Evolutionary conservation across 1,139 yeast genomes (phyloP), one percentile per base, ranked within the genome.

Genomic region (Protomyces macrosporus): DNA sequence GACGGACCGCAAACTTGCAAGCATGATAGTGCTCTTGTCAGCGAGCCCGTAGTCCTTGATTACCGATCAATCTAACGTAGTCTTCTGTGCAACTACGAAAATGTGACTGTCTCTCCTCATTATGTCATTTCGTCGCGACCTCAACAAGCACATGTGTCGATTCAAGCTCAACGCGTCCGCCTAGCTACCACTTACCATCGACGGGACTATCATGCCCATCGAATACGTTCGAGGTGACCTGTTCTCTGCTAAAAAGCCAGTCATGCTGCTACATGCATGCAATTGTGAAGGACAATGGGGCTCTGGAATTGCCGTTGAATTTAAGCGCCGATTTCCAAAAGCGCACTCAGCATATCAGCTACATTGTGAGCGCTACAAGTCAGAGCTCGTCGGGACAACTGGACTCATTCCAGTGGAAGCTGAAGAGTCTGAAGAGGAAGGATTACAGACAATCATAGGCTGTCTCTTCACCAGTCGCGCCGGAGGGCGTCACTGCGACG

Each of bases 391-490:
- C 9, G 60, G 60, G 35, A 50, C 60, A 12, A 50, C 55, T n/a
- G 55, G 40, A 7, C 30, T 57, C 33, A 50, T 57, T 14, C 36
- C 6, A 32, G 55, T 37, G 12, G 48, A 42, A 23, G n/a, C 52
- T 32, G 37, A 36, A 37, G 45, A 48, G 23, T 12, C 39, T 6
- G 45, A 35, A 9, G 35, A 16, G 12, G 7, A 30, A 9, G 23
- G 23, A 23, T 1, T 23, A 23, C n/a, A 48, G 6, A 6, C n/a
- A 9, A 30, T 10, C 30, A 50, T 57, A n/a, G 60, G 55, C 10
- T 57, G 60, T 39, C 60, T 57, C n/a, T 57, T 57, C 60, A 57
- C 60, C 7, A 57, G 60, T 30, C 48, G 52, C 16, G 37, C 50
- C 9, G 60, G 60, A 10, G 60, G 60, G 0, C 12, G 23, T 2